Evolutionary conservation across 2,329 filamentous ascomycete species (phyloP).

Genomic region (Cordyceps cateniannulata): DNA sequence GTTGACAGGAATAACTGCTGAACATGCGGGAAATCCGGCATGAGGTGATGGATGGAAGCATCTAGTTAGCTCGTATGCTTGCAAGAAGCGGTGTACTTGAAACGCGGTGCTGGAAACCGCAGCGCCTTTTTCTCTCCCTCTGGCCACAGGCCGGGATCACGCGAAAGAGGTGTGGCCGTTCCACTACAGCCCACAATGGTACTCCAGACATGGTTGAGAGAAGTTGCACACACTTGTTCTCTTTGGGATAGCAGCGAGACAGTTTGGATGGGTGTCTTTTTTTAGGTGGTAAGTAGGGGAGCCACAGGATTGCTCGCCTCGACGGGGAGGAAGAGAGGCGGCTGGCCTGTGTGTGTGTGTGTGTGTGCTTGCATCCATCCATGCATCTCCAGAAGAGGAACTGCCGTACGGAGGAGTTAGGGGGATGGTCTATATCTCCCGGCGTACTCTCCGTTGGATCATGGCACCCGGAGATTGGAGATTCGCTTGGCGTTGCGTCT

Average conservation of each 20-base stretch:
- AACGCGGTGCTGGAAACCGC: background rate
- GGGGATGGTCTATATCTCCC: background rate
- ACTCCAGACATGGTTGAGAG: background rate
- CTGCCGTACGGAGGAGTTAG: too few relatives aligned
- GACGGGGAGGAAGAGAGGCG: background rate
- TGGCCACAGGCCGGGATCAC: constrained; percentile 5
- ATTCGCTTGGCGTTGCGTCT: too few relatives aligned
- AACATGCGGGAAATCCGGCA: background rate
- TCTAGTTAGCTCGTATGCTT: background rate
- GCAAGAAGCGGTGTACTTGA: constrained; percentile 9
- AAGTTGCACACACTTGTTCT: background rate
- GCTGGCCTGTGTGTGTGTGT: background rate
- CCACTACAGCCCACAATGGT: background rate
- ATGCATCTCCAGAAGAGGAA: background rate
- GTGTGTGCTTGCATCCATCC: background rate
- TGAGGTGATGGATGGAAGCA: background rate
- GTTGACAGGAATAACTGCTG: background rate
- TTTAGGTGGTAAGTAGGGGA: background rate
- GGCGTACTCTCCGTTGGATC: background rate
- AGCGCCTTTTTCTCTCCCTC: background rate
- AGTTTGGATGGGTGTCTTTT: background rate
- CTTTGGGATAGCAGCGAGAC: constrained; percentile 8
- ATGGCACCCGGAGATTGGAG: background rate
- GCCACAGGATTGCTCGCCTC: background rate
- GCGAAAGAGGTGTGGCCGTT: background rate